Base-by-base conservation (phyloP, 176 grass and related monocot genomes). In the Cenchrus americanus region DNA sequence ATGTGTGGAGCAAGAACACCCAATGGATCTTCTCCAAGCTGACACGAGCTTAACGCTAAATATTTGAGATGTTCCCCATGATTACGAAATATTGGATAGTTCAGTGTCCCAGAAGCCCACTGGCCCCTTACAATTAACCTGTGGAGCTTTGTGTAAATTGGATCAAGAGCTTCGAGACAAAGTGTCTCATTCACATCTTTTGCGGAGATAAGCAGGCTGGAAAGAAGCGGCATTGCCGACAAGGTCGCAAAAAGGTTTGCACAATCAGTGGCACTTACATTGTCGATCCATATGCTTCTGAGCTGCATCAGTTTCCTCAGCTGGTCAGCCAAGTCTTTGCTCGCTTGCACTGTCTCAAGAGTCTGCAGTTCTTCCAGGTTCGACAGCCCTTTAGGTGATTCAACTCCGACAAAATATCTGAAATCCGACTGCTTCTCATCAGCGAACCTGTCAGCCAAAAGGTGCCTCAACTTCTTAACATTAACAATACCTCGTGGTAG, bases 281-380 rank as follows among this genome's bases (percentile, higher is more conserved):
- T 81, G 26, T 86, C 85, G 15, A 86, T 74, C 77, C 77, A 86
- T 24, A 86, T 0, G 44, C 27, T 84, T 43, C 76, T 17, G 49
- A 89, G 51, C 17, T 80, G 41, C 76, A 61, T 75, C 15, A 89
- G n/a, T 80, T 80, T 80, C 69, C 75, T 85, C 30, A 89, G 30
- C 17, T 89, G 82, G 17, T 85, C 70, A 1, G 82, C 76, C 30
- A 89, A 85, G n/a, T 68, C 77, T 14, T 52, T 52, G n/a, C 70
- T 89, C 0, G 77, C 63, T 8, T 80, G 30, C 15, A 89, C 51
- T 3, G 87, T 85, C 62, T 89, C 87, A 13, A 89, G 82, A 69
- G 82, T 89, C 46, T 89, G 82, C 0, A 89, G 70, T 34, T 85
- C 77, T 62, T 80, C 26, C 42, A 85, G 6, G 62, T 62, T 84